Evolutionary conservation across 305 asterid species (phyloP), one percentile per base, ranked within the genome.

Genomic region (Rubia occidens): DNA sequence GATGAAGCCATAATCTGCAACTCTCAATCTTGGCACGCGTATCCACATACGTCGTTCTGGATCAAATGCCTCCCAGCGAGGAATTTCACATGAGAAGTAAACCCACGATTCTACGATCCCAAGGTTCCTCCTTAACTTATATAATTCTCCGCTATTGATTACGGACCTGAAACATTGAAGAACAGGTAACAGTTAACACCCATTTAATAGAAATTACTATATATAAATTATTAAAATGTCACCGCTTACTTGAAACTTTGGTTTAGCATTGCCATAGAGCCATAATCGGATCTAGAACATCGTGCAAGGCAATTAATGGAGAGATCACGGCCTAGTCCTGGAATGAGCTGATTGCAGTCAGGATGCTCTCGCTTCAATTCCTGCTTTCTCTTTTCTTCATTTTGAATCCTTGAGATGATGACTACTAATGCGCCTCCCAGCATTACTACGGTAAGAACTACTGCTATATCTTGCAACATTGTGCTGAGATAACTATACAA

Each of bases 41-140:
- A 86, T 86, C 94, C 94, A 90, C 62, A 1, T 26, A 2, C n/a
- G n/a, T 5, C 71, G 79, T 15, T 18, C 67, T 1, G 95, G 91
- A 78, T 90, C 95, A 66, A 90, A 90, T 56, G 94, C 95, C 69
- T 86, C 91, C 95, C 95, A 85, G 68, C 85, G 87, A 42, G 77
- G 83, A 71, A 83, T 80, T 72, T 81, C 84, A 81, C 95, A 84
- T 0, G 90, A 86, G 60, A 90, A 82, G 71, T 88, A 90, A 63
- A 90, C 85, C 95, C 95, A 90, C 67, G 88, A 91, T 85, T 88
- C 97, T 8, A 78, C 45, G 43, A 88, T 82, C 29, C 83, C 82
- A 11, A 76, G 68, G 69, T 71, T 82, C 72, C 88, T 74, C 81
- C 97, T 82, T 71, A 84, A 24, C 69, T 72, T 81, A 60, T 88